These are phyloP conservation scores for Rugiboletus extremiorientalis DNA, from an alignment of 1,284 basidiomycete species.

Conservation along the genomic window DNA sequence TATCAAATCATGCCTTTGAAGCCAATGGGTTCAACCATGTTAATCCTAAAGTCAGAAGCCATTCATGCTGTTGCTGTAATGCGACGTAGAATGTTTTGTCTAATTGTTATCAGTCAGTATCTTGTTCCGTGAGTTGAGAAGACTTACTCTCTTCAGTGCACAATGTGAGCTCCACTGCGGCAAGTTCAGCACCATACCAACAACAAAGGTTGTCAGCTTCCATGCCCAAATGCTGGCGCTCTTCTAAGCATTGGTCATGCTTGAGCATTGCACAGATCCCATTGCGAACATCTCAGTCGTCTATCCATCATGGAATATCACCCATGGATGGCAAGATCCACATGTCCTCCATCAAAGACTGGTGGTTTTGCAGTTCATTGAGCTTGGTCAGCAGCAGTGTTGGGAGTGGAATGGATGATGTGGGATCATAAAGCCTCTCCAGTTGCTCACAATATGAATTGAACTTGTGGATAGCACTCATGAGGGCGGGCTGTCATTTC, in stretches of 20 bases:
- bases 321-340: background rate
- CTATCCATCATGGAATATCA: background rate
- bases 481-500: too few relatives aligned
- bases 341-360: slow-evolving; percentile 1
- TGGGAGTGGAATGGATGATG: slow-evolving; percentile 35
- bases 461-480: slow-evolving; percentile 7
- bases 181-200: too few relatives aligned
- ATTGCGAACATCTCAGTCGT: background rate
- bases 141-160: too few relatives aligned
- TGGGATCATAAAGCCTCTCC: slow-evolving; percentile 19
- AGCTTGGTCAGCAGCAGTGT: slow-evolving; percentile 32
- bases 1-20: too few relatives aligned
- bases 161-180: background rate
- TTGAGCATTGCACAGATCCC: background rate
- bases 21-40: too few relatives aligned
- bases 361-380: slow-evolving; percentile 26
- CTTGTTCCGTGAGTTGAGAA: too few relatives aligned
- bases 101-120: too few relatives aligned
- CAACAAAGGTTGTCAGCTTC: too few relatives aligned
- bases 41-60: too few relatives aligned
- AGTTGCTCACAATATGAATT: slow-evolving; percentile 37
- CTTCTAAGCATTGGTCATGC: background rate
- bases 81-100: too few relatives aligned
- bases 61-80: too few relatives aligned
- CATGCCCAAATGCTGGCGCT: too few relatives aligned